Evolutionary conservation across 768 basidiomycete species (phyloP).

Genomic region (Rhodotorula babjevae): DNA sequence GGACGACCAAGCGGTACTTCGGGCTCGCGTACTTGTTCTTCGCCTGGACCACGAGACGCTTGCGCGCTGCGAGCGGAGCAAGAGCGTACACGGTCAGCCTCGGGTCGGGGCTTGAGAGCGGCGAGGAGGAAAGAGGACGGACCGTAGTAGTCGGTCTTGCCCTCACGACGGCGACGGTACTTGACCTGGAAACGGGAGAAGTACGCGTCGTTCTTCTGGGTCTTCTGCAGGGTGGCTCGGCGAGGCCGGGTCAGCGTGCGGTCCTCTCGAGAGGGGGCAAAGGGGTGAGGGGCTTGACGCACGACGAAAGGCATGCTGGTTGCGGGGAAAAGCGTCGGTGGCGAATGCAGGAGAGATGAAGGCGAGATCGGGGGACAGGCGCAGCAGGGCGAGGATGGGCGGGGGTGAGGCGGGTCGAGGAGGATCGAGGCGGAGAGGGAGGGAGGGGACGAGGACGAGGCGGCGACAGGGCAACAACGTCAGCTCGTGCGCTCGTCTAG

Average conservation of each 20-base stretch:
- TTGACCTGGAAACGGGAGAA: constrained; percentile 66
- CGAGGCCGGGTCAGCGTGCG: neutral
- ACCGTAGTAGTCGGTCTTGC: constrained; percentile 95
- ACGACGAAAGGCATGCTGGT: neutral
- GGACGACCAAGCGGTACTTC: constrained; percentile 97
- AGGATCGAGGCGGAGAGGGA: too few relatives aligned
- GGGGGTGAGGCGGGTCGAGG: too few relatives aligned
- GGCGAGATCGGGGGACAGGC: too few relatives aligned
- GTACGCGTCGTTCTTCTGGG: constrained; percentile 56
- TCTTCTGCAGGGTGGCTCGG: neutral
- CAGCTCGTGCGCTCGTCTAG: too few relatives aligned
- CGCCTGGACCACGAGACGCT: constrained; percentile 92
- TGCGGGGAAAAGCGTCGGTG: too few relatives aligned
- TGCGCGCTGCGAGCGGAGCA: constrained; percentile 62
- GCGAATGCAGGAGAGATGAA: too few relatives aligned
- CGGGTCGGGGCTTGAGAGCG: neutral
- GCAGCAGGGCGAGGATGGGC: too few relatives aligned
- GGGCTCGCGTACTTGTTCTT: constrained; percentile 89
- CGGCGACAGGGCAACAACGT: too few relatives aligned
- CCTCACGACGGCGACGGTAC: constrained; percentile 86
- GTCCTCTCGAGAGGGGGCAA: too few relatives aligned
- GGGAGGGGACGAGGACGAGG: too few relatives aligned
- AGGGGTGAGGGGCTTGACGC: neutral
- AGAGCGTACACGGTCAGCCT: neutral
- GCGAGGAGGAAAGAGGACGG: neutral